Conservation (phyloP, 2,329 filamentous ascomycete species). For the Verticillium longisporum region DNA sequence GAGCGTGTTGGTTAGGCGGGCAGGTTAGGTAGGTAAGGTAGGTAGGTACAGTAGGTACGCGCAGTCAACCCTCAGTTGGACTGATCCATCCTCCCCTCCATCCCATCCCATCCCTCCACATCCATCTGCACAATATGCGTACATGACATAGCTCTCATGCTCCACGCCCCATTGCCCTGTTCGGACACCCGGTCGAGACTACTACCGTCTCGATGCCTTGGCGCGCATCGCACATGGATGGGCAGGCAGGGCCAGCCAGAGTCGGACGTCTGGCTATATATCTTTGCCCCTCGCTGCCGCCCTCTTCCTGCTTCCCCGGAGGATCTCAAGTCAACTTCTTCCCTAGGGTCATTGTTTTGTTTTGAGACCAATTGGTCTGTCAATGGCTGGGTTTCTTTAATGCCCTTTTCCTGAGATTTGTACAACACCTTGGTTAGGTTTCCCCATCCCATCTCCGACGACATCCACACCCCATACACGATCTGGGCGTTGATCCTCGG, state of each 20-base stretch:
- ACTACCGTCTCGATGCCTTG: slow-evolving; percentile 4
- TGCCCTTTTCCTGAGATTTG: neutral
- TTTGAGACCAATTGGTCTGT: slow-evolving; percentile 4
- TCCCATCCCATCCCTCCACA: neutral
- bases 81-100: neutral
- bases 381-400: slow-evolving; percentile 5
- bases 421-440: slow-evolving; percentile 1
- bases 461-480: neutral
- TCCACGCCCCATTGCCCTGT: slow-evolving; percentile 1
- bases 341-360: slow-evolving; percentile 2
- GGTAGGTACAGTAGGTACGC: neutral
- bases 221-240: neutral
- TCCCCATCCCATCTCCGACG: neutral
- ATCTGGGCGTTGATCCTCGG: slow-evolving; percentile 1
- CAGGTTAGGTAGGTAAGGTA: too few relatives aligned
- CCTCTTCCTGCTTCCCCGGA: neutral
- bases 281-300: neutral
- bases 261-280: slow-evolving; percentile 2
- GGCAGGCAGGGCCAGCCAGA: neutral
- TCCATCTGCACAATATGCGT: slow-evolving; percentile 1
- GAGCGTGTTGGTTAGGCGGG: neutral
- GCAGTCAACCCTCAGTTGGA: neutral
- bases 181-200: slow-evolving; percentile 1
- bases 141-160: neutral
- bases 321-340: neutral